These are phyloP conservation scores for Physaria fendleri DNA, from an alignment of 345 rosid genomes.

Conservation along the genomic window DNA sequence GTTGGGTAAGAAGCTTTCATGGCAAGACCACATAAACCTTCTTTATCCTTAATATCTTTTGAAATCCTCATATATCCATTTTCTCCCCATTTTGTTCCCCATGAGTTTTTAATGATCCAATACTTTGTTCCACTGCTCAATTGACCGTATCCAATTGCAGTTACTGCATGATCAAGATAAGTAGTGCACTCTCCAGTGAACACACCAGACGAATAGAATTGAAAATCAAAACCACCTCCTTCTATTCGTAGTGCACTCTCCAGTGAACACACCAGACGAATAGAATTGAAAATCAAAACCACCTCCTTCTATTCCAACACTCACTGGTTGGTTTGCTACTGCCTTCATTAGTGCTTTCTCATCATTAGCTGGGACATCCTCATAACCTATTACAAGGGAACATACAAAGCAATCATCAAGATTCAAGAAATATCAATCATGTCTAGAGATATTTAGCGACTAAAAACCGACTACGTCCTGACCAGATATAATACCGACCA, in stretches of 20 bases:
- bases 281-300: conserved; percentile 43
- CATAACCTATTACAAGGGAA: conserved; percentile 31
- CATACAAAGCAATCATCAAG: background rate
- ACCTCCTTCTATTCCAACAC: conserved; percentile 42
- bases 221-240: conserved; percentile 36
- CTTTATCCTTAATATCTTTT: conserved; percentile 25
- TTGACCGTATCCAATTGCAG: conserved; percentile 47
- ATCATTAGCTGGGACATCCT: conserved; percentile 40
- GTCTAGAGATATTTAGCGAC: too few relatives aligned
- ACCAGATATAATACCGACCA: too few relatives aligned
- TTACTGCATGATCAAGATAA: conserved; percentile 43
- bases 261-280: conserved; percentile 40
- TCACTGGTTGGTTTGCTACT: conserved; percentile 54
- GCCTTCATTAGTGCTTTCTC: conserved; percentile 52
- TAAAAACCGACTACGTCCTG: too few relatives aligned
- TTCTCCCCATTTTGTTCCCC: conserved; percentile 65
- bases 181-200: conserved; percentile 39
- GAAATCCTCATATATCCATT: conserved; percentile 49
- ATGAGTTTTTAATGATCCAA: conserved; percentile 61
- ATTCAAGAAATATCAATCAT: background rate
- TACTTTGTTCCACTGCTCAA: conserved; percentile 28
- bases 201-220: conserved; percentile 44
- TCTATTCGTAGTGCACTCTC: conserved; percentile 40
- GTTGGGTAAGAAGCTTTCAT: conserved; percentile 48
- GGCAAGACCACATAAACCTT: conserved; percentile 61